Evolutionary conservation across 805 yeast genomes (phyloP).

Genomic region (Wickerhamomyces bovis): DNA sequence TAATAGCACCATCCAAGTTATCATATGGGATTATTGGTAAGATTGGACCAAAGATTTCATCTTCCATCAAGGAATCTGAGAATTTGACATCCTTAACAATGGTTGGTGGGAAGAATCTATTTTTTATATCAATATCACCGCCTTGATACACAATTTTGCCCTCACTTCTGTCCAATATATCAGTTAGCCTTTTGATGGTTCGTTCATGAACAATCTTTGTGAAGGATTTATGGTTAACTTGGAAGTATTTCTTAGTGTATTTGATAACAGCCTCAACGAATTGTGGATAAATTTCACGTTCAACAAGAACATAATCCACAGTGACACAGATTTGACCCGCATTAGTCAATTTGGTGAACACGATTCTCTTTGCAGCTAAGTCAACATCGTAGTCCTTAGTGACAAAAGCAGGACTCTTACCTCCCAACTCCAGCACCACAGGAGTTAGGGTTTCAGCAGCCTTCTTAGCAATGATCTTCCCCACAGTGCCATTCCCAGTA

Average conservation of each 20-base stretch:
- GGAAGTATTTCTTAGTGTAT: slow-evolving; percentile 40
- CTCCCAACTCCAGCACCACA: slow-evolving; percentile 78
- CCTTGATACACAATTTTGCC: slow-evolving; percentile 33
- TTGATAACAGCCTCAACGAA: slow-evolving; percentile 39
- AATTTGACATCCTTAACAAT: slow-evolving; percentile 56
- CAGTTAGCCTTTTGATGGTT: slow-evolving; percentile 42
- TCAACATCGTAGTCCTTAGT: slow-evolving; percentile 42
- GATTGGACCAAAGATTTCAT: slow-evolving; percentile 82
- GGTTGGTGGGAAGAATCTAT: slow-evolving; percentile 66
- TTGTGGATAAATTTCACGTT: slow-evolving; percentile 46
- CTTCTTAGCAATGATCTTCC: slow-evolving; percentile 65
- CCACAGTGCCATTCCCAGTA: slow-evolving; percentile 79
- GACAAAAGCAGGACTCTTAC: slow-evolving; percentile 81
- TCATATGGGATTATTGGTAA: slow-evolving; percentile 62
- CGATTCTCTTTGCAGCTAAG: slow-evolving; percentile 53
- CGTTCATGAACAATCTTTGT: slow-evolving; percentile 58
- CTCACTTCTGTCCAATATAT: slow-evolving; percentile 39
- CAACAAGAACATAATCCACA: slow-evolving; percentile 76
- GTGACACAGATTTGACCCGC: slow-evolving; percentile 92
- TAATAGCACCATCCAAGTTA: slow-evolving; percentile 38
- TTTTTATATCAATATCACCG: slow-evolving; percentile 31
- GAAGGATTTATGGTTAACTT: slow-evolving; percentile 25
- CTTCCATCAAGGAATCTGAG: slow-evolving; percentile 66
- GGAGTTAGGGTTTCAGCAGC: slow-evolving; percentile 89
- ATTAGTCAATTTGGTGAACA: slow-evolving; percentile 74